Conservation (phyloP, 2,329 filamentous ascomycete genomes). For the Fusarium heterosporum region DNA sequence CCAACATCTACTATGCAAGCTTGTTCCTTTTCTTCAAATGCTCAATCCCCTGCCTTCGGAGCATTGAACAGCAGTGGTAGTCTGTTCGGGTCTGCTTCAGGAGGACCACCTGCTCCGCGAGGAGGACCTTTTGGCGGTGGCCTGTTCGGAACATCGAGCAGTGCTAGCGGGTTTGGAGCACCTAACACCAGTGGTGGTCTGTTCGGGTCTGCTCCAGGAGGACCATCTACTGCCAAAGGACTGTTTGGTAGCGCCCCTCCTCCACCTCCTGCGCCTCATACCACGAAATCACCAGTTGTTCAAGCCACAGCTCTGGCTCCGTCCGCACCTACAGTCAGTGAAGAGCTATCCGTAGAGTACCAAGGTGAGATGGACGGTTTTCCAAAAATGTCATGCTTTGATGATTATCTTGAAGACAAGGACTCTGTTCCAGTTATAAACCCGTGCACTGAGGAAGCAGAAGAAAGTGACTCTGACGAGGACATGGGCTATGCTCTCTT, state of each 20-base stretch:
- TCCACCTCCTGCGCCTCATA: not conserved
- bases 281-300: not conserved
- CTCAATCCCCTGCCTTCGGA: not conserved
- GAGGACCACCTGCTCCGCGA: rapidly evolving
- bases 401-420: too few species aligned
- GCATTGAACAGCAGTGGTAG: not conserved
- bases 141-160: not conserved
- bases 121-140: slow-evolving; percentile 2
- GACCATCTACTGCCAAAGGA: not conserved
- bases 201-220: not conserved
- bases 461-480: not conserved
- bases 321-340: not conserved
- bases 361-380: slow-evolving; percentile 4
- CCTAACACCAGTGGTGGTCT: not conserved
- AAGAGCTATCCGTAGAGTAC: not conserved
- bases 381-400: not conserved
- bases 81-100: not conserved
- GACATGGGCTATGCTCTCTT: slow-evolving; percentile 3
- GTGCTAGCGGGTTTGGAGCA: too few species aligned
- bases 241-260: not conserved
- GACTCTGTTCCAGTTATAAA: too few species aligned
- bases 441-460: not conserved
- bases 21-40: not conserved
- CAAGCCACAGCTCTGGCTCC: slow-evolving; percentile 2
- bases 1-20: not conserved